Percentiles rank a stretch among this genome's conserved stretches.
phyloP scores from a whole-genome alignment of 176 grass and related monocot genomes.

The Rhynchospora tenuis region DNA sequence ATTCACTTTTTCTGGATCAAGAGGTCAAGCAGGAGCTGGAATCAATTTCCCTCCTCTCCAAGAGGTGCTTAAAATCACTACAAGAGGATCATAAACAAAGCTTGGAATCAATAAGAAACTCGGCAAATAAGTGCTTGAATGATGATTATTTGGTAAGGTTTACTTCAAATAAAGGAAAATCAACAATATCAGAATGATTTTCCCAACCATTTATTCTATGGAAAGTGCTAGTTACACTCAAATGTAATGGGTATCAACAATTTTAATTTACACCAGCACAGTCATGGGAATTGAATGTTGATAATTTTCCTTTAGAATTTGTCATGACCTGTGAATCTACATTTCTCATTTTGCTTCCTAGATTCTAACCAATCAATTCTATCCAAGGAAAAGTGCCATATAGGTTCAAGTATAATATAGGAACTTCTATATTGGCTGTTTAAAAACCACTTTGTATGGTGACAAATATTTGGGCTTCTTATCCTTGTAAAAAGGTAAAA shows the following conservation, averaged over 20 bases:
- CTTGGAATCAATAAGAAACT: slow-evolving; percentile 36
- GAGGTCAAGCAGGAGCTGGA: slow-evolving; percentile 32
- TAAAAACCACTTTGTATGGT: not conserved
- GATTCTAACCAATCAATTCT: not conserved
- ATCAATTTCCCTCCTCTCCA: slow-evolving; percentile 17
- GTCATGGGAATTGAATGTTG: not conserved
- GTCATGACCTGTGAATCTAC: not conserved
- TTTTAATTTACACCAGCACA: not conserved
- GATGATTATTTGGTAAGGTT: slow-evolving; percentile 60
- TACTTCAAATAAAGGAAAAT: not conserved
- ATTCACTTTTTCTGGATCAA: slow-evolving; percentile 40
- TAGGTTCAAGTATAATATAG: not conserved
- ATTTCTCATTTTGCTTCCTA: not conserved
- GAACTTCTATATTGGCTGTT: not conserved
- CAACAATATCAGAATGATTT: not conserved
- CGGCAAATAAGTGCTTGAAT: slow-evolving; percentile 38
- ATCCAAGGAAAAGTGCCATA: not conserved
- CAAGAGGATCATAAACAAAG: slow-evolving; percentile 33
- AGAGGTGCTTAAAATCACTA: slow-evolving; percentile 34
- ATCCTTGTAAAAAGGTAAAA: not conserved
- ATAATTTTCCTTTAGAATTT: not conserved
- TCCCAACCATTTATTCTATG: not conserved
- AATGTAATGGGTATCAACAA: not conserved
- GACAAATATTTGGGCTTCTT: not conserved
- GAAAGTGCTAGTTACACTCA: not conserved